Base-by-base conservation (phyloP, 495 filamentous ascomycete genomes). In the Xylaria nigripes region DNA sequence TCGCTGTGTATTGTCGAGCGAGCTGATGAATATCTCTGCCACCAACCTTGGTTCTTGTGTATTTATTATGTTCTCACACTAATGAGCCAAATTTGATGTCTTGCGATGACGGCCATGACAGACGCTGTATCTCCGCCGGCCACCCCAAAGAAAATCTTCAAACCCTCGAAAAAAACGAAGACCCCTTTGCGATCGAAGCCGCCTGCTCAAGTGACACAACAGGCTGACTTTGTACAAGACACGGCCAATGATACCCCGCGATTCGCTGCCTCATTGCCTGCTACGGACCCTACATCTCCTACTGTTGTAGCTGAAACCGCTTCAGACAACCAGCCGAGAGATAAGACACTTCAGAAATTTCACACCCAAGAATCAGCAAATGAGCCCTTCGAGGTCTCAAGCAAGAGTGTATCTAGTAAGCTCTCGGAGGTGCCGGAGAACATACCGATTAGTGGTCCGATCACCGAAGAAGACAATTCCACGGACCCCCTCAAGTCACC, bases 91-190 rank as follows among this genome's bases (percentile, higher is more conserved):
- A 56, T 64, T 30, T 57, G 47, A 21, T 52, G 46, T 21, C 8
- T 54, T 30, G 38, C 48, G 29, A 25, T 29, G 48, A 22, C 34
- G 46, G 41, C 41, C 38, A 57, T 67, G 57, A 57, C 59, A 48
- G 61, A 64, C 46, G 56, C 57, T 38, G 27, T 64, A 45, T 46
- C 48, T 36, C 59, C 61, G 7, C 64, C 60, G 50, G 64, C 61
- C 23, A 54, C 64, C 23, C 55, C 59, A 23, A 67, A 58, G 55
- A 67, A 67, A 44, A 42, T 67, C 6, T 67, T 67, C 52, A 67
- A 67, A 50, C 57, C 64, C 43, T 60, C 64, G 19, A 64, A 43
- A 24, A 64, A 62, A 30, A 67, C 59, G 16, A 64, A 64, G 45
- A 62, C 61, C 22, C 61, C 61, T 16, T 62, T 61, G 10, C 42